Evolutionary conservation across 2,329 filamentous ascomycete species (phyloP).

Genomic region (Spiromastix sp.): DNA sequence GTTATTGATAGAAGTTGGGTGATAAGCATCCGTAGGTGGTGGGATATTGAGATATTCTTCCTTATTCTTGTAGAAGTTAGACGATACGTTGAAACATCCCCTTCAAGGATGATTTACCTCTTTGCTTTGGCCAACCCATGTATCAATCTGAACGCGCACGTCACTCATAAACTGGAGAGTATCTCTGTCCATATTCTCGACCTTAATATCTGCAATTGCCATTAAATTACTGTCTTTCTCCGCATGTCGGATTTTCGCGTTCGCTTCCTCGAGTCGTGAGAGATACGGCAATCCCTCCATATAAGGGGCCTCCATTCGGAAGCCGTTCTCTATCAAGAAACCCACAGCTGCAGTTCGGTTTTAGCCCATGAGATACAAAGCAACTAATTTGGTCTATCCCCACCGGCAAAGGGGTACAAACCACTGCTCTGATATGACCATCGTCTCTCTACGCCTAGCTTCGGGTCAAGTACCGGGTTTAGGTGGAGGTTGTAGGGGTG

Average conservation of each 20-base stretch:
- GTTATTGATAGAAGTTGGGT: conserved; percentile 35
- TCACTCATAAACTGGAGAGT: conserved; percentile 41
- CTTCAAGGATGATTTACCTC: too few relatives aligned
- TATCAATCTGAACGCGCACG: conserved; percentile 35
- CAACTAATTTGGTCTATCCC: background rate
- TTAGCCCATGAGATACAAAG: conserved; percentile 3
- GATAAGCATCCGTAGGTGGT: conserved; percentile 15
- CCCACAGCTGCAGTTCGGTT: conserved; percentile 40
- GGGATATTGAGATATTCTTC: conserved; percentile 38
- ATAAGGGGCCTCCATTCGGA: conserved; percentile 49
- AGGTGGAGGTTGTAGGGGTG: conserved; percentile 57
- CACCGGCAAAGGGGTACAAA: conserved; percentile 17
- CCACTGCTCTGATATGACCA: conserved; percentile 48
- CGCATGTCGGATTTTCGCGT: conserved; percentile 35
- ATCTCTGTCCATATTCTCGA: conserved; percentile 43
- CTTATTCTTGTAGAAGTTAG: conserved; percentile 12
- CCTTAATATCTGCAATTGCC: conserved; percentile 33
- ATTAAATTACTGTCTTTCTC: conserved; percentile 29
- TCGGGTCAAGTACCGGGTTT: conserved; percentile 43
- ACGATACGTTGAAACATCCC: too few relatives aligned
- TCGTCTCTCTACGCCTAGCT: conserved; percentile 49
- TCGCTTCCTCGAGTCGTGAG: conserved; percentile 47
- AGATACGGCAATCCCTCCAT: conserved; percentile 51
- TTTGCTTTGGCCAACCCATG: conserved; percentile 31
- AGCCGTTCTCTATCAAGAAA: conserved; percentile 50